Conservation (phyloP, 2,329 filamentous ascomycete genomes). For the Cercospora berteroae region DNA sequence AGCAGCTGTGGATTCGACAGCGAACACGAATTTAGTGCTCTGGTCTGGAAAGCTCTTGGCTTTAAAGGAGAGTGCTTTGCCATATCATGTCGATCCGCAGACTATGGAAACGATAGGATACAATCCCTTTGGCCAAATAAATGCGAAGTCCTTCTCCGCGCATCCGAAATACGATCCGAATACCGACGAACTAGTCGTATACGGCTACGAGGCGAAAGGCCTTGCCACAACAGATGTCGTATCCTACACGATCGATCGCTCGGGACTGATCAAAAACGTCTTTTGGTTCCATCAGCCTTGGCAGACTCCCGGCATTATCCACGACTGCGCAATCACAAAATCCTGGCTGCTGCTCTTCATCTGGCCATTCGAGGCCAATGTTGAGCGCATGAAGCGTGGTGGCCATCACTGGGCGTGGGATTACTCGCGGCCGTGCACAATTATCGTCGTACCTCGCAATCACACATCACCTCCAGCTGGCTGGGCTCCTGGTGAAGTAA, state of each 20-base stretch:
- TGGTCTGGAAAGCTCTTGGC: conserved; percentile 57
- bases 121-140: conserved; percentile 44
- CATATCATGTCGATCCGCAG: conserved; percentile 43
- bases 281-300: conserved; percentile 41
- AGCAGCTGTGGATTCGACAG: conserved; percentile 51
- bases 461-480: conserved; percentile 20
- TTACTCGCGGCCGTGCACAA: conserved; percentile 25
- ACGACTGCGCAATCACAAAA: conserved; percentile 43
- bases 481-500: conserved; percentile 21
- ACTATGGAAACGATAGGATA: conserved; percentile 43
- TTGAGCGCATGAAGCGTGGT: conserved; percentile 40
- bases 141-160: conserved; percentile 44
- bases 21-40: conserved; percentile 61
- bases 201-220: conserved; percentile 45
- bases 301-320: conserved; percentile 37
- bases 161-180: conserved; percentile 48
- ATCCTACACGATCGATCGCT: conserved; percentile 41
- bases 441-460: conserved; percentile 30
- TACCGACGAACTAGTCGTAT: conserved; percentile 44
- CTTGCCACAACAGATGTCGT: conserved; percentile 39
- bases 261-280: conserved; percentile 42
- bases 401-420: conserved; percentile 45
- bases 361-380: conserved; percentile 40
- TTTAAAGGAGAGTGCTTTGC: conserved; percentile 49
- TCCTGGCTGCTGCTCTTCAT: conserved; percentile 43